Conservation (phyloP, 441 rosid species). For the Populus hybrid region DNA sequence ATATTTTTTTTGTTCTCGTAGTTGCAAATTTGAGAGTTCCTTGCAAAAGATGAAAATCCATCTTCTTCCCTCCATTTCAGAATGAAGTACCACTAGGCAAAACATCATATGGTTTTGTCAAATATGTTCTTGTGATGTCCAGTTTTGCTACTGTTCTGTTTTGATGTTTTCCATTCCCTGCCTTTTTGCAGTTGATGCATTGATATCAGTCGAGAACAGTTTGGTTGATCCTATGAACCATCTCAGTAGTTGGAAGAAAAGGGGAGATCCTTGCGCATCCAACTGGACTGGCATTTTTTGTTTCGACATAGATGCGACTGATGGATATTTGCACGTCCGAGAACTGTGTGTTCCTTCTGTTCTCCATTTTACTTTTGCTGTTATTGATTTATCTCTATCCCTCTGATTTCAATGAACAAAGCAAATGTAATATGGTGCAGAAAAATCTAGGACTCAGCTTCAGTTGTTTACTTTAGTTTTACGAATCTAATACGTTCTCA, state of each 20-base stretch:
- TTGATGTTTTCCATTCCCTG: constrained; percentile 5
- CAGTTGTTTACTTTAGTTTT: background rate
- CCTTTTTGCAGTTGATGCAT: constrained; percentile 56
- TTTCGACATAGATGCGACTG: constrained; percentile 29
- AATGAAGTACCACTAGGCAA: background rate
- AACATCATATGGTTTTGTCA: background rate
- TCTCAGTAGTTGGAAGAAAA: constrained; percentile 64
- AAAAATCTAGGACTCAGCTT: background rate
- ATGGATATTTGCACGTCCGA: constrained; percentile 58
- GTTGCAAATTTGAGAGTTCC: background rate
- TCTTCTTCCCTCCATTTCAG: background rate
- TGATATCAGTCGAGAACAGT: constrained; percentile 43
- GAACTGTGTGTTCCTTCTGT: constrained; percentile 55
- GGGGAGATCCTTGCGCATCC: constrained; percentile 79
- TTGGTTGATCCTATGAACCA: constrained; percentile 53
- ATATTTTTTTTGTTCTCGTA: background rate
- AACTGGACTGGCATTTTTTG: constrained; percentile 85
- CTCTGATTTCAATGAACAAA: background rate
- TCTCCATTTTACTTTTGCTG: background rate
- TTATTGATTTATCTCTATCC: background rate
- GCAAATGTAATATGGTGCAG: background rate
- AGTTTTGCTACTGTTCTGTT: background rate
- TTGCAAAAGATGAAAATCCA: background rate
- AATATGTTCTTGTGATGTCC: background rate
- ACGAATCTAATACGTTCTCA: background rate